Percentiles rank a stretch among this genome's conserved stretches.
Evolutionary conservation across 495 filamentous ascomycete genomes (phyloP).

Genomic region (Melanomma pulvis-pyrius): DNA sequence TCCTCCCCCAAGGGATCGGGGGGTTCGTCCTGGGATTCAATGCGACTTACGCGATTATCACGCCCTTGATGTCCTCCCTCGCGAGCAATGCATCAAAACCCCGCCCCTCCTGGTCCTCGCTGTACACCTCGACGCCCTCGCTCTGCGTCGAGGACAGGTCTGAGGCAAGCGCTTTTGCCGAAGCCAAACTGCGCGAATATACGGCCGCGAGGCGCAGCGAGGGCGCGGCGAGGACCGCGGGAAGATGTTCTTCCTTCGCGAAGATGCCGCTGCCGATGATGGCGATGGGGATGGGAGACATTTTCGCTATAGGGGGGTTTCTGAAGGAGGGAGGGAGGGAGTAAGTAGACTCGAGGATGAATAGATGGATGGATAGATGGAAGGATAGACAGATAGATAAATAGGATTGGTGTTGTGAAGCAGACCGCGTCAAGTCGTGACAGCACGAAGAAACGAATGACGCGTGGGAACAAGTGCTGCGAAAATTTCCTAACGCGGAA

Average conservation of each 20-base stretch:
- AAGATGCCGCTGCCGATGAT: slow-evolving; percentile 46
- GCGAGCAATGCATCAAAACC: slow-evolving; percentile 63
- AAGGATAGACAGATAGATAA: not conserved
- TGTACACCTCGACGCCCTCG: slow-evolving; percentile 50
- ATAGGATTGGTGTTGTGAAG: not conserved
- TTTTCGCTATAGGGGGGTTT: not conserved
- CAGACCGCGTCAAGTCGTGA: too few species aligned
- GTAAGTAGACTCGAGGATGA: too few species aligned
- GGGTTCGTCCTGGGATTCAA: not conserved
- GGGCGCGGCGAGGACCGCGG: slow-evolving; percentile 49
- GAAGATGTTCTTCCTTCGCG: slow-evolving; percentile 53
- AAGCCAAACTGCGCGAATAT: slow-evolving; percentile 47
- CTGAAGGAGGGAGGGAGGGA: not conserved
- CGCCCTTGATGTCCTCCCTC: slow-evolving; percentile 65
- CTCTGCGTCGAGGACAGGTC: not conserved
- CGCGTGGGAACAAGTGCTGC: too few species aligned
- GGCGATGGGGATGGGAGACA: slow-evolving; percentile 15
- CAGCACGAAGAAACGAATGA: too few species aligned
- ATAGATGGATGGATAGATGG: not conserved
- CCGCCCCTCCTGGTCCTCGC: slow-evolving; percentile 62
- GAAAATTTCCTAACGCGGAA: too few species aligned
- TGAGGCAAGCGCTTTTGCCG: slow-evolving; percentile 39
- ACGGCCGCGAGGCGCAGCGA: slow-evolving; percentile 46
- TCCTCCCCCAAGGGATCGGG: too few species aligned
- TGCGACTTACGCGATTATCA: slow-evolving; percentile 63